Evolutionary conservation across 2,329 filamentous ascomycete species (phyloP).

Genomic region (Sclerotinia borealis): DNA sequence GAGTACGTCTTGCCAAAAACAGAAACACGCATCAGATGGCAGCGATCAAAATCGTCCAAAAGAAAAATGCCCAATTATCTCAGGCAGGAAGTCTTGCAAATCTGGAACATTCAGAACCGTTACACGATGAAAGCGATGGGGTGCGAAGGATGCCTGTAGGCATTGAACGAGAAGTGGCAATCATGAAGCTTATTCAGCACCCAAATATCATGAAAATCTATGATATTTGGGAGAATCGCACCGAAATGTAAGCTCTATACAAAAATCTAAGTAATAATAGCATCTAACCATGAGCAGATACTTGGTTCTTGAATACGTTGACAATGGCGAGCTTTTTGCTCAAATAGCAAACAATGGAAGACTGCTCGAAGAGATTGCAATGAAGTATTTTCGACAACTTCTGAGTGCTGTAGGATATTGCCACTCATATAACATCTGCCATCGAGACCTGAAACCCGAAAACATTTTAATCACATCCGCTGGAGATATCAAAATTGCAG

Average conservation of each 20-base stretch:
- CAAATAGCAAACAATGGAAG: slow-evolving; percentile 71
- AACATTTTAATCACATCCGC: slow-evolving; percentile 81
- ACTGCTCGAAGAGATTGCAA: slow-evolving; percentile 72
- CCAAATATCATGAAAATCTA: slow-evolving; percentile 90
- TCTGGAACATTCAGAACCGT: slow-evolving; percentile 67
- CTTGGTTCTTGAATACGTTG: slow-evolving; percentile 86
- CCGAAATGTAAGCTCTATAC: slow-evolving; percentile 68
- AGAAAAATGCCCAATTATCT: slow-evolving; percentile 70
- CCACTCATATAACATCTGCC: slow-evolving; percentile 90
- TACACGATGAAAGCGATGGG: slow-evolving; percentile 49
- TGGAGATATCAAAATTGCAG: slow-evolving; percentile 83
- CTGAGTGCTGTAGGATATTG: slow-evolving; percentile 89
- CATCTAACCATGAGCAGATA: slow-evolving; percentile 54
- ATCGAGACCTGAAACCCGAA: slow-evolving; percentile 93
- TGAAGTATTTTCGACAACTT: slow-evolving; percentile 87
- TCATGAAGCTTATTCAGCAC: slow-evolving; percentile 94
- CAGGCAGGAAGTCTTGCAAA: slow-evolving; percentile 82
- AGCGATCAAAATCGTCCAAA: slow-evolving; percentile 93
- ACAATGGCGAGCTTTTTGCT: slow-evolving; percentile 65
- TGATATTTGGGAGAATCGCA: slow-evolving; percentile 96
- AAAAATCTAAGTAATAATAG: slow-evolving; percentile 20
- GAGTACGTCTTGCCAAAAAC: slow-evolving; percentile 82
- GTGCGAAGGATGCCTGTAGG: slow-evolving; percentile 74
- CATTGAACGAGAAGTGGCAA: slow-evolving; percentile 90
- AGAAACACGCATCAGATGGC: slow-evolving; percentile 70